phyloP scores from a whole-genome alignment of 371 early-diverging fungal genomes.

The Mortierella sp. region DNA sequence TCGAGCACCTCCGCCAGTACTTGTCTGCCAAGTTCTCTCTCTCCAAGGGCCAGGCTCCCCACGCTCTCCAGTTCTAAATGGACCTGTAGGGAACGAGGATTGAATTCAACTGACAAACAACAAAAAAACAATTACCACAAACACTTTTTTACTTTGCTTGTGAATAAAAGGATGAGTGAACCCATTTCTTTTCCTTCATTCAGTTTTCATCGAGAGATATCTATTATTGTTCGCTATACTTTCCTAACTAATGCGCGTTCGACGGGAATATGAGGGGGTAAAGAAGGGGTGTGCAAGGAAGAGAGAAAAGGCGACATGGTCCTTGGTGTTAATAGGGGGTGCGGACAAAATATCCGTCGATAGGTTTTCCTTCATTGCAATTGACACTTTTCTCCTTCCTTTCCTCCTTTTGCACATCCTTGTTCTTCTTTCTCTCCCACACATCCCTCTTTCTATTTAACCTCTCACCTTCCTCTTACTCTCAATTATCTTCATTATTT shows the following conservation, averaged over 20 bases:
- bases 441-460: neutral
- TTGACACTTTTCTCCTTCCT: neutral
- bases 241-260: neutral
- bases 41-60: conserved; percentile 96
- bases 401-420: neutral
- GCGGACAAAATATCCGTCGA: neutral
- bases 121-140: neutral
- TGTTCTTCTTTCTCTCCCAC: neutral
- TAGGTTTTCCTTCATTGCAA: neutral
- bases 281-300: too few relatives aligned
- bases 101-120: conserved; percentile 18
- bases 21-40: conserved; percentile 88
- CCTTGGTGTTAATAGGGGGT: neutral
- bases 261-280: neutral
- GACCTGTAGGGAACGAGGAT: too few relatives aligned
- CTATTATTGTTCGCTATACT: neutral
- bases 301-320: too few relatives aligned
- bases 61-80: conserved; percentile 93
- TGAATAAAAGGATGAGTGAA: conserved; percentile 53
- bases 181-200: conserved; percentile 40
- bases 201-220: conserved; percentile 6
- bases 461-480: too few relatives aligned
- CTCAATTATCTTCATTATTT: neutral
- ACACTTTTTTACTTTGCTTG: too few relatives aligned
- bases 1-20: conserved; percentile 89